Conservation (phyloP, 352 stramenopile genomes). For the Peronospora destructor region DNA sequence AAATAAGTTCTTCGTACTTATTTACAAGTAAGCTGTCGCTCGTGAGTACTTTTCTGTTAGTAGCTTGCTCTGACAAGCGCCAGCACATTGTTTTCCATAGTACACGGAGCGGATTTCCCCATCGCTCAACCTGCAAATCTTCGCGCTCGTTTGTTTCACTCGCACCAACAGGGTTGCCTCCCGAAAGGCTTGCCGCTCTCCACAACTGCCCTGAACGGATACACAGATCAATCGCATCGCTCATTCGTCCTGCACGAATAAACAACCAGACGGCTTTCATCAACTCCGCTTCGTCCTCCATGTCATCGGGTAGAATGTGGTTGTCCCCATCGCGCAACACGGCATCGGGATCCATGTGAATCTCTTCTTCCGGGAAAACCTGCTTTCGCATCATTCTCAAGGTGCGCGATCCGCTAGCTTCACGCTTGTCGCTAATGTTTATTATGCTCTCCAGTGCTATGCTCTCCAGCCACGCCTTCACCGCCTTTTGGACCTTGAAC, state of each 20-base stretch:
- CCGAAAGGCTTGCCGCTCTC: conserved; percentile 71
- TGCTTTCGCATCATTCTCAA: conserved; percentile 57
- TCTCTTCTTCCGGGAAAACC: conserved; percentile 21
- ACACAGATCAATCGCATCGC: conserved; percentile 67
- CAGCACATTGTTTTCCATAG: conserved; percentile 85
- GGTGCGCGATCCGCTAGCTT: conserved; percentile 46
- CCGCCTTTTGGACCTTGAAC: conserved; percentile 62
- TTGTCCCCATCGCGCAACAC: conserved; percentile 57
- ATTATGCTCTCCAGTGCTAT: conserved; percentile 67
- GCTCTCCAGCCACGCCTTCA: conserved; percentile 77
- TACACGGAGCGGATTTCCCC: conserved; percentile 76
- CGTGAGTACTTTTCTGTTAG: conserved; percentile 46
- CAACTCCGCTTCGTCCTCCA: conserved; percentile 73
- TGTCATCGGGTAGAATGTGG: conserved; percentile 61
- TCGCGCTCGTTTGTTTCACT: conserved; percentile 45
- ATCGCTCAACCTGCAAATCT: conserved; percentile 50
- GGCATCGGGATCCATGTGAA: conserved; percentile 69
- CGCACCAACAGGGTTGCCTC: conserved; percentile 49
- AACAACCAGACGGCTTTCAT: conserved; percentile 72
- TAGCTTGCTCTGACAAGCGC: conserved; percentile 57
- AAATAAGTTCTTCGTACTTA: conserved; percentile 76
- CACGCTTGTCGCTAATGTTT: conserved; percentile 49
- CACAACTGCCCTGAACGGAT: conserved; percentile 67
- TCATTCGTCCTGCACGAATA: conserved; percentile 54
- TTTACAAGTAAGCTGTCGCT: conserved; percentile 51